Evolutionary conservation across 441 rosid genomes (phyloP).

Genomic region (Euphorbia celastroides): DNA sequence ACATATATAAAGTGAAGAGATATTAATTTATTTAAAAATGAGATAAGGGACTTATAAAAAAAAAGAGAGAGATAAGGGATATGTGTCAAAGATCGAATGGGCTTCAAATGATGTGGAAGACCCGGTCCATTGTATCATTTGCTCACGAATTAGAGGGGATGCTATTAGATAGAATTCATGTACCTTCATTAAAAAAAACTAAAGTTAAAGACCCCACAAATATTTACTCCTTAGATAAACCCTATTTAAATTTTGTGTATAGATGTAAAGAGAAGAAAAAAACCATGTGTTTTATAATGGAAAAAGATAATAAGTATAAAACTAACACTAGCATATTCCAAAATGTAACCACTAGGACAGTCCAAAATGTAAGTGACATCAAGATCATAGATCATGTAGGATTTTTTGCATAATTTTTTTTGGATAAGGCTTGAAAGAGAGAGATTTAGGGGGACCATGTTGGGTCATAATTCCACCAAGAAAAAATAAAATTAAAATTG

Average conservation of each 20-base stretch:
- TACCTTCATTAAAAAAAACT: conserved; percentile 17
- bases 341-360: background rate
- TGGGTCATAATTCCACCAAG: conserved; percentile 29
- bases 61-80: no score
- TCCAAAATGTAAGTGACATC: conserved; percentile 3
- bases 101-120: no score
- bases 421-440: conserved; percentile 14
- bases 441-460: conserved; percentile 19
- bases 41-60: no score
- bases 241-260: background rate
- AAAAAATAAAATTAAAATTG: background rate
- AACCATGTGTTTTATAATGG: conserved; percentile 21
- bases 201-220: conserved; percentile 17
- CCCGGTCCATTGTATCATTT: no score
- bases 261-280: background rate
- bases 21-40: no score
- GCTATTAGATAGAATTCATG: conserved; percentile 22
- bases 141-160: no score
- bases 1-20: no score
- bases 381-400: background rate
- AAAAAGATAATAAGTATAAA: background rate
- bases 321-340: background rate
- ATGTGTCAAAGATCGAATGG: no score
- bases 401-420: background rate
- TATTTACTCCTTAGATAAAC: conserved; percentile 9